These are phyloP conservation scores for Ganoderma lingzhi DNA, from an alignment of 1,284 basidiomycete genomes.

Conservation along the genomic window DNA sequence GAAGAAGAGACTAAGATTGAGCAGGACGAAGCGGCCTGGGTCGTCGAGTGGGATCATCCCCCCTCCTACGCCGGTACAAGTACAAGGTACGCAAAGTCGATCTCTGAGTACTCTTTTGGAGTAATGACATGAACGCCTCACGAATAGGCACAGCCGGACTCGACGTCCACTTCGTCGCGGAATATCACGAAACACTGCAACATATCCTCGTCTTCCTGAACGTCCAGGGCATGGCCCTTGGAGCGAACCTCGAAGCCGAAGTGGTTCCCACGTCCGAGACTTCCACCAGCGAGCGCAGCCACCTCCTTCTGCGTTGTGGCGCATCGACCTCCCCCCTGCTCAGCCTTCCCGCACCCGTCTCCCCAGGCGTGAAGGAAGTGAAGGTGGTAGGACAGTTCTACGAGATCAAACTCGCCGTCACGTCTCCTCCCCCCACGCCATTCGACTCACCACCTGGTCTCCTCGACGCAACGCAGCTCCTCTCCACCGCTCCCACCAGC, in stretches of 20 bases:
- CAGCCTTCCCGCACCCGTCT: conserved; percentile 69
- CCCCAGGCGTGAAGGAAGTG: conserved; percentile 68
- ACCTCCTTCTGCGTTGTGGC: conserved; percentile 67
- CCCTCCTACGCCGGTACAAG: conserved; percentile 29
- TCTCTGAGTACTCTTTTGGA: too few species aligned
- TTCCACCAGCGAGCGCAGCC: conserved; percentile 47
- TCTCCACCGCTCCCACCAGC: conserved; percentile 57
- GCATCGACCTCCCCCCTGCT: conserved; percentile 64
- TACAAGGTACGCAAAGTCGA: conserved; percentile 31
- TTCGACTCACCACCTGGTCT: conserved; percentile 45
- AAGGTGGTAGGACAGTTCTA: conserved; percentile 49
- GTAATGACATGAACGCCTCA: background rate
- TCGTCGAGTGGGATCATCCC: conserved; percentile 38
- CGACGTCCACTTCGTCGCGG: conserved; percentile 78
- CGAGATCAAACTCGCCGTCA: conserved; percentile 70
- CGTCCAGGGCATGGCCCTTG: conserved; percentile 53
- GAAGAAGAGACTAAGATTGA: conserved; percentile 22
- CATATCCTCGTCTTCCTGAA: conserved; percentile 77
- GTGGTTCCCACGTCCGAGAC: conserved; percentile 56
- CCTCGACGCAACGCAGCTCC: conserved; percentile 76
- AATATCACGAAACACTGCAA: conserved; percentile 84
- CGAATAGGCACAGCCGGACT: conserved; percentile 41
- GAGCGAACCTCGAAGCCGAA: conserved; percentile 66
- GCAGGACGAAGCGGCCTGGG: conserved; percentile 38
- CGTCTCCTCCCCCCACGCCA: conserved; percentile 29